These are phyloP conservation scores for Inga oerstediana DNA, from an alignment of 306 rosid species.

Conservation along the genomic window DNA sequence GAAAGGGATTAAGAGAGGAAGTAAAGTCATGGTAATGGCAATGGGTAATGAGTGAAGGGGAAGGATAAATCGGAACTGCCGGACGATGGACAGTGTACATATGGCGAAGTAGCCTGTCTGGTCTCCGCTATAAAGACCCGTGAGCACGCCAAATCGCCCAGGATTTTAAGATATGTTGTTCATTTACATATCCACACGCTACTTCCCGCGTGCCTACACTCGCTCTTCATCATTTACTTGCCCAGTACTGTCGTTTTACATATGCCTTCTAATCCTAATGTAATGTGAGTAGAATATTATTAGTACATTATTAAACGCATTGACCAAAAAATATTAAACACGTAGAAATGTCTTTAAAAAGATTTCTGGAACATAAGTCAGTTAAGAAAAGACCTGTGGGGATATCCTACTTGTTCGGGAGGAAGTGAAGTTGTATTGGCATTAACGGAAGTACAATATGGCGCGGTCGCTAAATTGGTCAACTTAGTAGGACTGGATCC, in stretches of 20 bases:
- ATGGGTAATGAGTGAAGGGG: background rate
- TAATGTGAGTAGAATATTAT: too few species aligned
- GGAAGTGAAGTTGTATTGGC: too few species aligned
- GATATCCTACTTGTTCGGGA: background rate
- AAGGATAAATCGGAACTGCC: background rate
- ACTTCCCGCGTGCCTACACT: background rate
- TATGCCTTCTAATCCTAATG: too few species aligned
- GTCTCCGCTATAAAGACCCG: slow-evolving; percentile 26
- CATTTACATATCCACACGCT: background rate
- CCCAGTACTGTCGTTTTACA: too few species aligned
- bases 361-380: too few species aligned
- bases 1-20: background rate
- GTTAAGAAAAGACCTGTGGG: too few species aligned
- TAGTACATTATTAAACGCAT: background rate
- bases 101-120: background rate
- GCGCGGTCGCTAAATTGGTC: too few species aligned
- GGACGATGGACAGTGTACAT: background rate
- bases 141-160: background rate
- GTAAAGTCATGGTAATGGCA: background rate
- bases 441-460: too few species aligned
- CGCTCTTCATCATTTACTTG: background rate
- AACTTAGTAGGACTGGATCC: too few species aligned
- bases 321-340: background rate
- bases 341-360: too few species aligned
- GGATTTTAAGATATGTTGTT: background rate